Percentiles rank a stretch among this genome's conserved stretches.
phyloP scores from a whole-genome alignment of 106 monocot genomes.

The Acorus gramineus region DNA sequence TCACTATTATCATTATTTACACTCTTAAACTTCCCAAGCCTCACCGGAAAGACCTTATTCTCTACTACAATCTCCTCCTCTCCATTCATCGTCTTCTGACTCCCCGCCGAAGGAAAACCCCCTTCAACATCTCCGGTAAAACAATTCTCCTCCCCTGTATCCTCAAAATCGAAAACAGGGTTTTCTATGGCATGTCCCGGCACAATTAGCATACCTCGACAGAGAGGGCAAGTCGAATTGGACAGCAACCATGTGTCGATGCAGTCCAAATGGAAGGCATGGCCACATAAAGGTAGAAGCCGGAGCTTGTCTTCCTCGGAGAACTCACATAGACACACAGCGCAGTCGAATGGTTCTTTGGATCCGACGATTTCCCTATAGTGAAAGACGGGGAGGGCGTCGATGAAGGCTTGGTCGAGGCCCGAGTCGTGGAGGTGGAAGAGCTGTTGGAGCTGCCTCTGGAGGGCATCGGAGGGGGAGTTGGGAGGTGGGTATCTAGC shows the following conservation, averaged over 20 bases:
- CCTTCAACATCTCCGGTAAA: conserved; percentile 8
- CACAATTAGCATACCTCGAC: conserved; percentile 53
- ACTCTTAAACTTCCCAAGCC: conserved; percentile 77
- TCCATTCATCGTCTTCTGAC: conserved; percentile 23
- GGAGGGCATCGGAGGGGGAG: conserved; percentile 44
- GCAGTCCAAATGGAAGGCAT: conserved; percentile 88
- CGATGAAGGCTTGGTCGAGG: conserved; percentile 88
- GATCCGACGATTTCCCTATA: conserved; percentile 71
- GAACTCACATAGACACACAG: conserved; percentile 88
- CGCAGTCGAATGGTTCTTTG: conserved; percentile 91
- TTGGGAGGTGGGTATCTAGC: conserved; percentile 6
- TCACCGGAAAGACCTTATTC: conserved; percentile 65
- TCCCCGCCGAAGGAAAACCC: conserved; percentile 8
- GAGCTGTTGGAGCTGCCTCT: conserved; percentile 87
- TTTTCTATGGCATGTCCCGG: conserved; percentile 49
- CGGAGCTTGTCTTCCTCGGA: conserved; percentile 59
- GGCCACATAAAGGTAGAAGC: conserved; percentile 73
- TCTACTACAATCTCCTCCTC: conserved; percentile 32
- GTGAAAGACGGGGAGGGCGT: conserved; percentile 81
- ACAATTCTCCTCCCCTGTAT: conserved; percentile 33
- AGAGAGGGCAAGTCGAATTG: conserved; percentile 91
- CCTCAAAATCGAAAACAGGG: conserved; percentile 54
- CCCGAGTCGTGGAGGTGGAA: conserved; percentile 92
- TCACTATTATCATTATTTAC: conserved; percentile 11
- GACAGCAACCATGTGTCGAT: conserved; percentile 94